Conservation (phyloP, 441 rosid species). For the Adansonia madagascariensis region DNA sequence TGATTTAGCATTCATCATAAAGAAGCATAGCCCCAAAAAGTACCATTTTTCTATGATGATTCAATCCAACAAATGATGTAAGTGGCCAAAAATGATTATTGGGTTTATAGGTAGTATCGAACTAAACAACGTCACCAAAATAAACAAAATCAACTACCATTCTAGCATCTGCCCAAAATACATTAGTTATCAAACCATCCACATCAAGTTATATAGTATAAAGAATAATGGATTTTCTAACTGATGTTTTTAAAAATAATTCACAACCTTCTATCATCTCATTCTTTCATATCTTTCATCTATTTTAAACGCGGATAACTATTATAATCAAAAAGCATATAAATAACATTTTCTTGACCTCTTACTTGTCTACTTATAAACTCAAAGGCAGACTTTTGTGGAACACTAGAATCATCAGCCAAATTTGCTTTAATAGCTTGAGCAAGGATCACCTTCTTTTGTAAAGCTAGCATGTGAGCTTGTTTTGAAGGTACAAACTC, state of each 20-base stretch:
- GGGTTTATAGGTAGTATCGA: constrained; percentile 27
- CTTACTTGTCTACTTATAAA: neutral
- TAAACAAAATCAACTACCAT: constrained; percentile 30
- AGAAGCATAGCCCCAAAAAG: neutral
- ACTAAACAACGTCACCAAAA: constrained; percentile 34
- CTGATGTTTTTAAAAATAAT: constrained; percentile 33
- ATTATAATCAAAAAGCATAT: constrained; percentile 20
- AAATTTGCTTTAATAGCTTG: constrained; percentile 19
- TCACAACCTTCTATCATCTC: constrained; percentile 27
- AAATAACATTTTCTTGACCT: constrained; percentile 25
- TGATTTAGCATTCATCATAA: neutral
- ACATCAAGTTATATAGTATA: constrained; percentile 28
- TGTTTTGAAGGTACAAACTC: constrained; percentile 22
- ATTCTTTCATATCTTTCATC: constrained; percentile 24
- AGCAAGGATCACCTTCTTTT: constrained; percentile 23
- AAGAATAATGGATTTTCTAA: constrained; percentile 32
- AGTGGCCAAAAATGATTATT: constrained; percentile 28
- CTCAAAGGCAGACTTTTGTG: constrained; percentile 20
- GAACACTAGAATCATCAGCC: constrained; percentile 9
- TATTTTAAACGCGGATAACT: constrained; percentile 23
- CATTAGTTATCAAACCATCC: constrained; percentile 32
- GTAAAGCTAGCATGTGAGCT: constrained; percentile 23
- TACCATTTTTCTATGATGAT: neutral
- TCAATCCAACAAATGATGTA: constrained; percentile 27
- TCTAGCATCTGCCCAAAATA: constrained; percentile 33